Evolutionary conservation across 768 basidiomycete genomes (phyloP).

Genomic region (Rubroboletus pulcherrimus): DNA sequence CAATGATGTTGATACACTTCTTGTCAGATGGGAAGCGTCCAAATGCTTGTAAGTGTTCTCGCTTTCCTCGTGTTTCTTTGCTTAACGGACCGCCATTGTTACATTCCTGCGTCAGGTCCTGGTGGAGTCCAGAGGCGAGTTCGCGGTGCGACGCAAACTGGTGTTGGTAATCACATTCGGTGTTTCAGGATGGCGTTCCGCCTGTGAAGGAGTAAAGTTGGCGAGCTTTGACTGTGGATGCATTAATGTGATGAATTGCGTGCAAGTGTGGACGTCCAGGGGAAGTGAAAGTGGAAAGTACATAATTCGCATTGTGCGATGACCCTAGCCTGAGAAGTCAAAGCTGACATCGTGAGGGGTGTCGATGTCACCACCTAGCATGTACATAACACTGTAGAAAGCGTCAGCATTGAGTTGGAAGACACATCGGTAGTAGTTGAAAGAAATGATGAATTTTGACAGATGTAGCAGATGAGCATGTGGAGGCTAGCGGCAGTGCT

Average conservation of each 20-base stretch:
- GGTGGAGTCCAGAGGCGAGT: conserved; percentile 4
- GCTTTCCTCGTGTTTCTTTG: not conserved
- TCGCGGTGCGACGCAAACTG: not conserved
- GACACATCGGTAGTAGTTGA: not conserved
- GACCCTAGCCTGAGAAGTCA: not conserved
- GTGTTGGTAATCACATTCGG: not conserved
- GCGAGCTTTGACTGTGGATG: not conserved
- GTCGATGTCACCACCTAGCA: not conserved
- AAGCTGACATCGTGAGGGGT: not conserved
- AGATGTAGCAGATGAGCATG: not conserved
- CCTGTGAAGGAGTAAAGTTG: not conserved
- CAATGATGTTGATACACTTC: not conserved
- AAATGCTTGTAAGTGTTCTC: not conserved
- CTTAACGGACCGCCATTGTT: not conserved
- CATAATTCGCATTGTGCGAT: not conserved
- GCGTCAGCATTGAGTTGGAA: not conserved
- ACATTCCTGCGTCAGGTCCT: conserved; percentile 11
- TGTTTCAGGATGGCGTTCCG: conserved; percentile 5
- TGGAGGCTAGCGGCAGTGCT: conserved; percentile 1
- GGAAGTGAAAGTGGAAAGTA: not conserved
- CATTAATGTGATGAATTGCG: not conserved
- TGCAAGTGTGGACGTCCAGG: not conserved
- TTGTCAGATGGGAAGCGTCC: not conserved
- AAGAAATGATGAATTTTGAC: not conserved
- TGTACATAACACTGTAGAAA: not conserved